Evolutionary conservation across 495 filamentous ascomycete genomes (phyloP).

Genomic region (Diplogelasinospora grovesii): DNA sequence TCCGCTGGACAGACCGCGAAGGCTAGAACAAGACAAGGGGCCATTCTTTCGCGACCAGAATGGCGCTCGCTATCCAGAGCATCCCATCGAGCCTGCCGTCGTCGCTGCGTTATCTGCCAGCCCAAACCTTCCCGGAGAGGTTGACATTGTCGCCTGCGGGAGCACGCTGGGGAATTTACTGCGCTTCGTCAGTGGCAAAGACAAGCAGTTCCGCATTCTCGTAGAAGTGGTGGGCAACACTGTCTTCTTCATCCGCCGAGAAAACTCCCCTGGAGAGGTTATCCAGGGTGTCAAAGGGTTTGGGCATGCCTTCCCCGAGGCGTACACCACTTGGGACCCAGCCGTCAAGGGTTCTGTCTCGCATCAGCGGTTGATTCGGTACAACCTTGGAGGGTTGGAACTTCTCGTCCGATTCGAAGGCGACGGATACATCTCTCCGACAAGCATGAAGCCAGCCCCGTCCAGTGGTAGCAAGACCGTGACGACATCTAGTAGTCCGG

Average conservation of each 20-base stretch:
- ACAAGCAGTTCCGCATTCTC: slow-evolving; percentile 49
- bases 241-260: slow-evolving; percentile 54
- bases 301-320: slow-evolving; percentile 59
- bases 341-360: slow-evolving; percentile 46
- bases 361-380: slow-evolving; percentile 57
- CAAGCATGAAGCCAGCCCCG: background rate
- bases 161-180: slow-evolving; percentile 52
- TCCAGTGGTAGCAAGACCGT: too few relatives aligned
- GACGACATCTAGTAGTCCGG: background rate
- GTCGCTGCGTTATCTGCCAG: slow-evolving; percentile 19
- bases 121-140: slow-evolving; percentile 14
- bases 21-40: slow-evolving; percentile 45
- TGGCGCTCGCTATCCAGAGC: slow-evolving; percentile 46
- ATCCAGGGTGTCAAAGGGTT: slow-evolving; percentile 51
- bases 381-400: slow-evolving; percentile 49
- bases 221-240: slow-evolving; percentile 55
- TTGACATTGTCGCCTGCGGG: slow-evolving; percentile 58
- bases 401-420: slow-evolving; percentile 54
- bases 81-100: slow-evolving; percentile 56
- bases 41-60: slow-evolving; percentile 57
- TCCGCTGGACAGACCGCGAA: slow-evolving; percentile 31
- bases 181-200: slow-evolving; percentile 42
- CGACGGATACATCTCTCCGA: slow-evolving; percentile 47
- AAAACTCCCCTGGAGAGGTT: slow-evolving; percentile 46
- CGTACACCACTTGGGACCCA: slow-evolving; percentile 53